Base-by-base conservation (phyloP, 2,329 filamentous ascomycete genomes). In the Fusarium nanum region DNA sequence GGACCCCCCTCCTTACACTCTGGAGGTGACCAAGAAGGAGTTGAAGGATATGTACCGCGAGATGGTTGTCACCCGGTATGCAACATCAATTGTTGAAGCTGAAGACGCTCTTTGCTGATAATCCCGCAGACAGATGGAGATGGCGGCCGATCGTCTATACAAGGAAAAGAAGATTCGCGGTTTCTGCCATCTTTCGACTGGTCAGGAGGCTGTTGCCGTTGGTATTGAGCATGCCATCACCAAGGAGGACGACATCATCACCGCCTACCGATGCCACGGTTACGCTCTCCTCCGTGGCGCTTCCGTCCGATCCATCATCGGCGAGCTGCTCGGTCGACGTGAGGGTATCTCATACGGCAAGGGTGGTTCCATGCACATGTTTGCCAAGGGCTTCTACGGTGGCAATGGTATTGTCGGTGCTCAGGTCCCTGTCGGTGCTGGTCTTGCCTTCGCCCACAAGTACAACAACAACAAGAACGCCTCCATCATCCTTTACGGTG, bases 91-190 rank as follows among this genome's bases (percentile, higher is more conserved):
- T 49, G 6, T 18, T 23, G 28, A 25, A 45, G 25, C 23, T 28
- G 30, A 25, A 59, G 55, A 34, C 42, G 28, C 22, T 40, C n/a
- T 56, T 60, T 70, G 58, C 78, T 79, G 67, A 81, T 76, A 77
- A 77, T 75, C 71, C 54, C 74, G 67, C 76, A 97, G 94, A 85
- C 96, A 97, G 83, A 97, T 99, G 96, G 96, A 99, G 85, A 97
- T 99, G 95, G 94, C 95, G 74, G 94, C 96, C 85, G 96, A 99
- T 82, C 90, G 95, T 81, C 87, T 99, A 79, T 99, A 99, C 93
- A 99, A 99, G 88, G 96, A 98, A 88, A 99, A 99, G 92, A 98
- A 99, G 89, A 98, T 99, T 78, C 93, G 96, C 78, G 96, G 96
- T 85, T 99, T 99, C 92, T 99, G 96, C 86, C 96, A 99, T 86